Percentiles rank a stretch among this genome's conserved stretches.
Evolutionary conservation across 2,329 filamentous ascomycete genomes (phyloP).

Genomic region (Fusarium algeriense): DNA sequence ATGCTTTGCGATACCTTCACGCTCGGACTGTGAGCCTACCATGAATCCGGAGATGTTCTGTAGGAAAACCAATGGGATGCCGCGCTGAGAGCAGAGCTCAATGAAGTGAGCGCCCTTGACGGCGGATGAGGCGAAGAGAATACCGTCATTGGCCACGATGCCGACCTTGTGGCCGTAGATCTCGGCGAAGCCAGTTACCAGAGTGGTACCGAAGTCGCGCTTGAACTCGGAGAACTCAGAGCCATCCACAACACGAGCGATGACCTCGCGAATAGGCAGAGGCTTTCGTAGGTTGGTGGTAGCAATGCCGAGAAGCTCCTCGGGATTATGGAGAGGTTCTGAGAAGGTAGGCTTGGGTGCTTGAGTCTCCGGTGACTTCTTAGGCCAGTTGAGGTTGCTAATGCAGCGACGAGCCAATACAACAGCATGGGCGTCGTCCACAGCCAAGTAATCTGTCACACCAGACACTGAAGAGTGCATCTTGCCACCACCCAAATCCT

Average conservation of each 20-base stretch:
- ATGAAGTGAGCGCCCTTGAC: conserved; percentile 98
- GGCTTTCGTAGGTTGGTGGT: conserved; percentile 90
- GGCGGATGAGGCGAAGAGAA: conserved; percentile 88
- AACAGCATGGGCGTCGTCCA: conserved; percentile 92
- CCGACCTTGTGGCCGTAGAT: conserved; percentile 93
- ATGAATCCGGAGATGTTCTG: conserved; percentile 99
- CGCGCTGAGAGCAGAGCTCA: conserved; percentile 90
- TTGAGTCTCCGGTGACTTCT: conserved; percentile 54
- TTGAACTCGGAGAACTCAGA: conserved; percentile 96
- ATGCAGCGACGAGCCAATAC: conserved; percentile 86
- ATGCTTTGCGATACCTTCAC: conserved; percentile 96
- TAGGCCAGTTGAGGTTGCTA: conserved; percentile 90
- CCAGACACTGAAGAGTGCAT: conserved; percentile 92
- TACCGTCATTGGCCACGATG: conserved; percentile 96
- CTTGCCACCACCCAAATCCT: conserved; percentile 90
- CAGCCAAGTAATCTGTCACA: conserved; percentile 94
- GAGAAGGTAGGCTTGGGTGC: conserved; percentile 63
- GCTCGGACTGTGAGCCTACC: conserved; percentile 93
- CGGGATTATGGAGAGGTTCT: conserved; percentile 83
- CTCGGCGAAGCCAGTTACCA: conserved; percentile 90
- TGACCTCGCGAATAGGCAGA: conserved; percentile 88
- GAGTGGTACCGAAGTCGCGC: conserved; percentile 85
- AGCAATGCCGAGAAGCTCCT: conserved; percentile 88
- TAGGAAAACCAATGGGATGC: conserved; percentile 90
- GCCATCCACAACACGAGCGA: conserved; percentile 91